These are phyloP conservation scores for Crithidia bombi DNA, from an alignment of 208 protist species.

Conservation along the genomic window DNA sequence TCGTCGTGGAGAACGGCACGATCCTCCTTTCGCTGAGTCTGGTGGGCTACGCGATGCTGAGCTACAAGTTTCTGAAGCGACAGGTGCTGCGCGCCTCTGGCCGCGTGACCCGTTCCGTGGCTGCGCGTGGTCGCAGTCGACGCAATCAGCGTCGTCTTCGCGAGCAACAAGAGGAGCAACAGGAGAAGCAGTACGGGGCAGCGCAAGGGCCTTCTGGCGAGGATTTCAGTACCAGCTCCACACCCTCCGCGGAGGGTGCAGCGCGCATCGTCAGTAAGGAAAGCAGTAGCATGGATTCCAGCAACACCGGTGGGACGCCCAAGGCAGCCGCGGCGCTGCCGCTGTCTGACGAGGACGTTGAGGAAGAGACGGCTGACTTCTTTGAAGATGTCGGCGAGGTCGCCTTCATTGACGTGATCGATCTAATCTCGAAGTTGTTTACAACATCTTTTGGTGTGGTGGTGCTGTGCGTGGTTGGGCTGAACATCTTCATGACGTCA, in stretches of 20 bases:
- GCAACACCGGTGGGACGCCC: neutral
- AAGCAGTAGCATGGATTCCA: neutral
- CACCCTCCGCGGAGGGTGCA: conserved; percentile 1
- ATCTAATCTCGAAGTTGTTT: conserved; percentile 71
- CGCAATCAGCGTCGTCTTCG: conserved; percentile 14
- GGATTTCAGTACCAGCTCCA: neutral
- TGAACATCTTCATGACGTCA: conserved; percentile 79
- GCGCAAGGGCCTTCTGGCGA: neutral
- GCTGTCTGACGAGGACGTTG: conserved; percentile 8
- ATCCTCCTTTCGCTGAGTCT: conserved; percentile 77
- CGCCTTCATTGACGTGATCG: conserved; percentile 70
- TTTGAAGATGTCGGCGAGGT: conserved; percentile 38
- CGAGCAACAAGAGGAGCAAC: conserved; percentile 19
- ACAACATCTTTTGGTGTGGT: conserved; percentile 85
- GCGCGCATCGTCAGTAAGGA: neutral
- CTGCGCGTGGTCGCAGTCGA: conserved; percentile 22
- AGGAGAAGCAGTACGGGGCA: conserved; percentile 4
- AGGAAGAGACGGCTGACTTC: conserved; percentile 11
- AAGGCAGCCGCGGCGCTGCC: neutral
- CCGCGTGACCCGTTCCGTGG: conserved; percentile 29
- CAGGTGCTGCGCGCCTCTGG: conserved; percentile 50
- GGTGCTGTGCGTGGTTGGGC: conserved; percentile 56
- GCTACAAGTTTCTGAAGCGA: conserved; percentile 67
- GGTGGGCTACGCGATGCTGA: conserved; percentile 83
- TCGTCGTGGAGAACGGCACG: conserved; percentile 77